Evolutionary conservation across 208 protist genomes (phyloP).

Genomic region (Crithidia thermophila): DNA sequence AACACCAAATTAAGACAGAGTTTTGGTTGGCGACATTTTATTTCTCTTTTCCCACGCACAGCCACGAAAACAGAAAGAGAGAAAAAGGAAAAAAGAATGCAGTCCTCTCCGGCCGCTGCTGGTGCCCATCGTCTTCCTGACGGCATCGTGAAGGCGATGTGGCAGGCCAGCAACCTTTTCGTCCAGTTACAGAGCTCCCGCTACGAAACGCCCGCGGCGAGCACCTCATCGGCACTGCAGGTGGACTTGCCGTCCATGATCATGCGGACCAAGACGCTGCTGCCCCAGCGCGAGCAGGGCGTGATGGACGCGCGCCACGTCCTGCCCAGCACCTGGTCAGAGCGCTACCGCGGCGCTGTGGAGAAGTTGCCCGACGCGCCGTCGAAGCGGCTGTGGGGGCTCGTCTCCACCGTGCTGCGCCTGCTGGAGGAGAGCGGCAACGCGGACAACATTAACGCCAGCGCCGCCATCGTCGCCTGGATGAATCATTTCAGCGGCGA

Average conservation of each 20-base stretch:
- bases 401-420: conserved; percentile 33
- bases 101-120: too few relatives aligned
- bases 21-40: too few relatives aligned
- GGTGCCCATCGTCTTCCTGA: too few relatives aligned
- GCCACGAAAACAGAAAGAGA: neutral
- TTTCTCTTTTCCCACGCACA: too few relatives aligned
- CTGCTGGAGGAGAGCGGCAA: conserved; percentile 44
- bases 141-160: conserved; percentile 22
- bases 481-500: conserved; percentile 41
- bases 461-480: conserved; percentile 58
- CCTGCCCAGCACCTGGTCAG: conserved; percentile 36
- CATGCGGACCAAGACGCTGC: conserved; percentile 15
- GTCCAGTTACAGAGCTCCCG: neutral
- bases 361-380: conserved; percentile 22
- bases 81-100: too few relatives aligned
- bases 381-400: conserved; percentile 25
- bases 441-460: conserved; percentile 44
- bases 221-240: too few relatives aligned
- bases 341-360: conserved; percentile 40
- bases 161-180: conserved; percentile 21
- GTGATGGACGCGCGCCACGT: neutral
- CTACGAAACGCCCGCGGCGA: neutral
- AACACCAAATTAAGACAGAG: too few relatives aligned
- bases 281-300: neutral
- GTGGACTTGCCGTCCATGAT: conserved; percentile 5